Percentiles rank a stretch among this genome's conserved stretches.
These are phyloP conservation scores for Phytophthora tubulina DNA, from an alignment of 352 stramenopile species.

Conservation along the genomic window DNA sequence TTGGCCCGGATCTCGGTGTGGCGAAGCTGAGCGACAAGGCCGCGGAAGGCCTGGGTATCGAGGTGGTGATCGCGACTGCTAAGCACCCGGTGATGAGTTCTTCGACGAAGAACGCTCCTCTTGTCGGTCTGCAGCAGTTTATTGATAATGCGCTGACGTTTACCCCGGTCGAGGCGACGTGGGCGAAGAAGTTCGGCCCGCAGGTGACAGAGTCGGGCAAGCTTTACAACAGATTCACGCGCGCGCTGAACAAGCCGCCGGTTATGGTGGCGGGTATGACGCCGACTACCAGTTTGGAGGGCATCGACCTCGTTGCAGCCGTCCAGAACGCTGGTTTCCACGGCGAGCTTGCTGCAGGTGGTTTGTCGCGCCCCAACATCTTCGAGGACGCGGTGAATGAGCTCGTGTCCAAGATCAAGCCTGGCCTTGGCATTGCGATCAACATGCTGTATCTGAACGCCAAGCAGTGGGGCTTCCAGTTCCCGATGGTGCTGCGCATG, in stretches of 20 bases:
- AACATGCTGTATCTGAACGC: slow-evolving; percentile 93
- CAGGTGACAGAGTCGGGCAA: slow-evolving; percentile 57
- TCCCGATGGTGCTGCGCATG: slow-evolving; percentile 87
- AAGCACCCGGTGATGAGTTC: slow-evolving; percentile 48
- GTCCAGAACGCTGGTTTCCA: slow-evolving; percentile 84
- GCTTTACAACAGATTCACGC: slow-evolving; percentile 78
- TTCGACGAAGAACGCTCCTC: slow-evolving; percentile 37
- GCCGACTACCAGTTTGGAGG: slow-evolving; percentile 82
- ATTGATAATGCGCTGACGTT: slow-evolving; percentile 31
- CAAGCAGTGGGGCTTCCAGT: slow-evolving; percentile 92
- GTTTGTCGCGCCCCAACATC: slow-evolving; percentile 70
- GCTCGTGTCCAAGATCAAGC: slow-evolving; percentile 76
- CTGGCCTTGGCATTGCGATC: slow-evolving; percentile 78
- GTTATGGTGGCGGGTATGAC: slow-evolving; percentile 90
- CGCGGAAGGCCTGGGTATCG: slow-evolving; percentile 66
- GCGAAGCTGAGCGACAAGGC: slow-evolving; percentile 53
- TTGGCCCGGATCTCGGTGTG: slow-evolving; percentile 71
- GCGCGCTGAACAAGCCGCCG: slow-evolving; percentile 76
- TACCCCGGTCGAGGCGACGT: slow-evolving; percentile 39
- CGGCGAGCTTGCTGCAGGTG: slow-evolving; percentile 81
- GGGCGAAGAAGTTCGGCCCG: slow-evolving; percentile 62
- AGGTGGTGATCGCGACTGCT: slow-evolving; percentile 59
- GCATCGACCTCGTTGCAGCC: slow-evolving; percentile 87
- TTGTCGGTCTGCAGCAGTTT: slow-evolving; percentile 59
- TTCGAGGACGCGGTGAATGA: slow-evolving; percentile 77